Evolutionary conservation across 2,329 filamentous ascomycete genomes (phyloP), one percentile per base, ranked within the genome.

Genomic region (Colletotrichum chlorophyti): DNA sequence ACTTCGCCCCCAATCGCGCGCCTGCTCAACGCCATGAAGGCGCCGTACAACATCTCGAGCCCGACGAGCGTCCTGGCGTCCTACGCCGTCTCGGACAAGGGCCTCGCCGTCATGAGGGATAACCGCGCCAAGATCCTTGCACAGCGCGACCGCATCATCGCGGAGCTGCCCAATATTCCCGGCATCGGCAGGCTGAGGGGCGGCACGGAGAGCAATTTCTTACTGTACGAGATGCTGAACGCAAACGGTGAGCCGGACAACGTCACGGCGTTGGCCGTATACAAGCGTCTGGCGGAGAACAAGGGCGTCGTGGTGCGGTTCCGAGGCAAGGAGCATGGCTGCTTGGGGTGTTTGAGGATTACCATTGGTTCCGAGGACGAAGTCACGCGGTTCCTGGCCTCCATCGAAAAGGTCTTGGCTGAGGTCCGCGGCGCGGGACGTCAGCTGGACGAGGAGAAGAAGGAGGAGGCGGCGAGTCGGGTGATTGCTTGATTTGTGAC

Each of bases 221-320:
- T 99, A 67, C 83, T 99, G 8, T 93, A 91, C 55, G 91, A 98
- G 79, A 91, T 99, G 69, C 78, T 97, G 27, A 85, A 96, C 69
- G 76, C 77, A 17, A 76, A 83, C 2, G 91, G 91, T 0, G 79
- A 87, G 69, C 90, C 95, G 1, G 90, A 92, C 69, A 99, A 97
- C 66, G 79, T 80, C 45, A 84, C 85, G 1, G 95, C 95, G 14
- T 73, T 93, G 67, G 86, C 85, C 10, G 89, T 94, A 7, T 99
- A 99, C 72, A 87, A 96, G 76, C 81, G 79, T 26, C 80, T 99
- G 67, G 95, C 95, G 1, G 92, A 96, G 79, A 84, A 86, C 35
- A 88, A 87, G 70, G 93, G 94, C 1, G 94, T 99, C 0, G 93
- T 99, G 6, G 94, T 98, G 4, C 82, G 95, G 51, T 99, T 98